Evolutionary conservation across 2,329 filamentous ascomycete species (phyloP).

Genomic region (Botrytis cinerea): DNA sequence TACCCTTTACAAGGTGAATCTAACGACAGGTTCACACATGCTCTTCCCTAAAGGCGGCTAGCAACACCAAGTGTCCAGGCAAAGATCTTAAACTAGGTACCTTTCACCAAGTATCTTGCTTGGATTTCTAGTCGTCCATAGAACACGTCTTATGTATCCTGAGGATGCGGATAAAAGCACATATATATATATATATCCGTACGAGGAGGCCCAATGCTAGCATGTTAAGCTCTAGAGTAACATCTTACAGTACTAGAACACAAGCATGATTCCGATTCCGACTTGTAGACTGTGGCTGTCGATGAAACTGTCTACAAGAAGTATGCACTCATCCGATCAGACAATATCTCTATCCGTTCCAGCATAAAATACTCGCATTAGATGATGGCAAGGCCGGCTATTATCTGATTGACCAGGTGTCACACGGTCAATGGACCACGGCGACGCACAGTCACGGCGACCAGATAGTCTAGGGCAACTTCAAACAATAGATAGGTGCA

Average conservation of each 20-base stretch:
- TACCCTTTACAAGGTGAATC: background rate
- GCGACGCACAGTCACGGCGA: background rate
- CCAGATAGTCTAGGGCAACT: background rate
- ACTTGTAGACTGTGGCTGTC: background rate
- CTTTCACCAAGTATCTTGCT: background rate
- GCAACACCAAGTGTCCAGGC: background rate
- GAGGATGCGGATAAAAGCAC: background rate
- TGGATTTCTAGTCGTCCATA: too few relatives aligned
- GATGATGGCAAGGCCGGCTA: background rate
- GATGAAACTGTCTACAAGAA: background rate
- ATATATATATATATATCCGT: background rate
- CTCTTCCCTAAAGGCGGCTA: background rate
- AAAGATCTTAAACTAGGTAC: background rate
- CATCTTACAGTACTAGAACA: background rate
- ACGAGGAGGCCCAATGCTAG: background rate
- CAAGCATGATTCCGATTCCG: background rate
- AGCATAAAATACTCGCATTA: background rate
- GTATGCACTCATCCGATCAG: background rate
- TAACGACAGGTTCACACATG: background rate
- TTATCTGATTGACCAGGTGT: background rate
- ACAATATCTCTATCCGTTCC: background rate
- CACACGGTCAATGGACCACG: background rate
- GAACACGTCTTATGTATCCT: too few relatives aligned
- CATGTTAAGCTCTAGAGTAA: background rate
- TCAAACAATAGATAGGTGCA: background rate